Base-by-base conservation (phyloP, 2,329 filamentous ascomycete genomes). In the Fusarium chuoi region DNA sequence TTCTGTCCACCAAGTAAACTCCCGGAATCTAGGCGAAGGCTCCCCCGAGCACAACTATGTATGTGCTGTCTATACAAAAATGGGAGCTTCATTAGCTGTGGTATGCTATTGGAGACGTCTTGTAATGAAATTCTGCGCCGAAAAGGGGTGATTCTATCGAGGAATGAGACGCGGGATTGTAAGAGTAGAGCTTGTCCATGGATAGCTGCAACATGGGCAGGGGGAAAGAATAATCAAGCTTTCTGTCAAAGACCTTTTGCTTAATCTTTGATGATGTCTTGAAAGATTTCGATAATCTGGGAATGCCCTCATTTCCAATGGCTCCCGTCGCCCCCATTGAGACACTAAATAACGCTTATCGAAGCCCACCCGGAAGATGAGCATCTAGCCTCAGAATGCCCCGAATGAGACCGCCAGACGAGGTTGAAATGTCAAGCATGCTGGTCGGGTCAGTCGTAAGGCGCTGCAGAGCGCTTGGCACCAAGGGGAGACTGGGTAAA, bases 371-470 rank as follows among this genome's bases (percentile, higher is more conserved):
- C 28, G 28, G 30, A 55, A 36, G n/a, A 39, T 55, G 24, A 33
- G 24, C 35, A 36, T 26, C 30, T 20, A 66, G 49, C 33, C 58
- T 35, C 48, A 24, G 20, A 57, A 48, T 39, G 35, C 35, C 39
- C 30, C 30, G 39, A 49, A 39, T 17, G 18, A 51, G 54, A 51
- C 44, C 24, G 30, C 41, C 42, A 61, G 48, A 55, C 30, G 49
- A 73, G 59, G 55, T 46, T 55, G 54, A 72, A 58, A 69, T 48
- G 64, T 55, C 69, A 73, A 72, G 61, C 55, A 60, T 58, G 59
- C 58, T 72, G 56, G 54, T 35, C 54, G 49, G 64, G 59, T 63
- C 52, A n/a, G 49, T 38, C 45, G 58, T 42, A 41, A 45, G 38
- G 51, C 28, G 57, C 71, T 51, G 36, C 18, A 36, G 52, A 59